Base-by-base conservation (phyloP, 768 basidiomycete species). In the Leccinum fibrillosum region DNA sequence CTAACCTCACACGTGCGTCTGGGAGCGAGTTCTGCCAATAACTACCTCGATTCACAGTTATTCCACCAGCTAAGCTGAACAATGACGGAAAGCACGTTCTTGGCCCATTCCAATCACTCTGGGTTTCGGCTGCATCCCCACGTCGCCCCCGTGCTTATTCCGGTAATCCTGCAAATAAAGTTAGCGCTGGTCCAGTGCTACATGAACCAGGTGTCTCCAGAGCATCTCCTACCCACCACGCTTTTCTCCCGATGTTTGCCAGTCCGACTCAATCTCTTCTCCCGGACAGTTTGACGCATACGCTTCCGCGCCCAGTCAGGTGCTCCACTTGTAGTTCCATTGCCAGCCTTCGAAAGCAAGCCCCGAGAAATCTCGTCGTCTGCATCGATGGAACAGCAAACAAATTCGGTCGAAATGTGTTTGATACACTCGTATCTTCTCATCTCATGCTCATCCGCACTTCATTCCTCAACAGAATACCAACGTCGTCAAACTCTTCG, bases 401-500 rank as follows among this genome's bases (percentile, higher is more conserved):
- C 48, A 59, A 64, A 48, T 64, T 64, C 6, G 64, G 64, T 35
- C 62, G 57, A 52, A 63, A 63, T 21, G 64, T 64, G 21, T 12
- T 30, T 15, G 1, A 10, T 4, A n/a, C 21, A 19, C 12, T 12
- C 13, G 15, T 45, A 9, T 49, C n/a, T 53, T 44, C 35, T 37
- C 13, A 11, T n/a, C 34, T 15, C 17, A 42, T 17, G 30, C 28
- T 44, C 19, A 19, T 17, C 15, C 12, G 7, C 19, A 23, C 9
- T 42, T 37, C 19, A 49, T 52, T n/a, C 13, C 30, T 47, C 25
- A n/a, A 51, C 37, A 77, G 75, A 75, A 74, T 52, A 73, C 72
- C 25, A 72, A 75, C 54, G 69, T 76, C 42, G 62, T 76, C 34
- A 72, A 75, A 47, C 60, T 76, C 2, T 73, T 73, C 50, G 62